Base-by-base conservation (phyloP, 257 asterid genomes). In the Schizonepeta tenuifolia region DNA sequence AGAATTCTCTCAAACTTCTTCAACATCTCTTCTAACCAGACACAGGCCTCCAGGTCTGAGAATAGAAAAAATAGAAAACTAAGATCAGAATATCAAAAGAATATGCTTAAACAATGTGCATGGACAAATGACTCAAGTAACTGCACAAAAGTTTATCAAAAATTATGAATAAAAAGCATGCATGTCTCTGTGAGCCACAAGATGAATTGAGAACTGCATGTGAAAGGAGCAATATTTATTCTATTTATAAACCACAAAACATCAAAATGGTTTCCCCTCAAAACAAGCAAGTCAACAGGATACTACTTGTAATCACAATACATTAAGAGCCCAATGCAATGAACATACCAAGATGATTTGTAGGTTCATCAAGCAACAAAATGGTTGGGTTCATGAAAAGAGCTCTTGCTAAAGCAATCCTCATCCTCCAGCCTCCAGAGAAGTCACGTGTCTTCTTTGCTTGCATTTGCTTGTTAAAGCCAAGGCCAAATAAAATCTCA, bases 341-440 rank as follows among this genome's bases (percentile, higher is more conserved):
- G 26, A 54, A 40, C 72, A 64, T 82, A 94, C 99, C 99, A 54
- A 95, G 97, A 86, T 95, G 99, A 84, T 95, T 95, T 38, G 99
- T 95, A 6, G 99, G 99, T 46, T 95, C 99, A 83, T 95, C 99
- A 59, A 92, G 96, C 83, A 95, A 81, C 70, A 95, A 71, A 67
- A 95, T 75, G n/a, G 99, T 95, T 11, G 97, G 99, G 50, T 92
- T 95, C 92, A 95, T 95, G 79, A 95, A 95, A 75, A 95, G 85
- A 40, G 99, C 99, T 70, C 99, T 78, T 44, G 99, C 98, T 40
- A 95, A 79, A 78, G 99, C 98, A 75, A 95, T 92, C 79, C 99
- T 90, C 99, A 95, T 95, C 76, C 99, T 90, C 99, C 99, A 95
- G 17, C 99, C 98, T 78, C 99, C 99, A 73, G 99, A 95, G 68